Percentiles rank a stretch among this genome's conserved stretches.
Evolutionary conservation across 2,329 filamentous ascomycete species (phyloP).

Genomic region (Bretziella fagacearum): DNA sequence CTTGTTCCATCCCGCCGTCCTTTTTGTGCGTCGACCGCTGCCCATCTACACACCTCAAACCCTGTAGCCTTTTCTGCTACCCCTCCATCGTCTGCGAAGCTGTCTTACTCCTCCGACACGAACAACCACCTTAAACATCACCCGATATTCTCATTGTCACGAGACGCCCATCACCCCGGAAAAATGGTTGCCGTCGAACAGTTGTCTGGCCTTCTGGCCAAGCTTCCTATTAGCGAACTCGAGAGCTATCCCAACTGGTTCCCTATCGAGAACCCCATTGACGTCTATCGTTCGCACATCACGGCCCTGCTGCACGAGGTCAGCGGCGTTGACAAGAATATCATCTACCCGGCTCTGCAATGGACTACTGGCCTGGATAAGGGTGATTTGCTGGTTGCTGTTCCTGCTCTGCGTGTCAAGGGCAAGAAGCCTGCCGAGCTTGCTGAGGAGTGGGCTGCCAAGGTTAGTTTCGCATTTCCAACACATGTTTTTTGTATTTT

Average conservation of each 20-base stretch:
- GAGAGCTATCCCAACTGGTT: constrained; percentile 38
- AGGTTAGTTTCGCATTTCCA: constrained; percentile 26
- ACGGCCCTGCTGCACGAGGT: constrained; percentile 49
- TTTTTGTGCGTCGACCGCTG: neutral
- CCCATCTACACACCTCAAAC: neutral
- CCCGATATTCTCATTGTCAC: neutral
- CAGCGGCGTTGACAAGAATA: constrained; percentile 50
- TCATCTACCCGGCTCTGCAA: constrained; percentile 59
- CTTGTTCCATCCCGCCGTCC: too few relatives aligned
- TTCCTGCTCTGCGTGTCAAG: constrained; percentile 65
- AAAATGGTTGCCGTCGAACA: constrained; percentile 14
- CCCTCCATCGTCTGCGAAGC: neutral
- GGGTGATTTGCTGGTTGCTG: constrained; percentile 63
- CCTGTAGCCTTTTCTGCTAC: neutral
- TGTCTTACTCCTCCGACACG: neutral
- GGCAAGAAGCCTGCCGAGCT: constrained; percentile 48
- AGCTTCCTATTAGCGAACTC: constrained; percentile 23
- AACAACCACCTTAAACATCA: constrained; percentile 2
- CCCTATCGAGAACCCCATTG: constrained; percentile 56
- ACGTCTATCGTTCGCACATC: constrained; percentile 65
- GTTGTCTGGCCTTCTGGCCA: constrained; percentile 18
- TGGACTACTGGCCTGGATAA: constrained; percentile 69
- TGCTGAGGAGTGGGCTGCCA: constrained; percentile 42
- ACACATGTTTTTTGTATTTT: neutral
- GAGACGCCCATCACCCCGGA: neutral